A percentile compares a stretch with the other conserved stretches of the same genome.
phyloP scores from a whole-genome alignment of 345 rosid species.

The Citrus glauca region DNA sequence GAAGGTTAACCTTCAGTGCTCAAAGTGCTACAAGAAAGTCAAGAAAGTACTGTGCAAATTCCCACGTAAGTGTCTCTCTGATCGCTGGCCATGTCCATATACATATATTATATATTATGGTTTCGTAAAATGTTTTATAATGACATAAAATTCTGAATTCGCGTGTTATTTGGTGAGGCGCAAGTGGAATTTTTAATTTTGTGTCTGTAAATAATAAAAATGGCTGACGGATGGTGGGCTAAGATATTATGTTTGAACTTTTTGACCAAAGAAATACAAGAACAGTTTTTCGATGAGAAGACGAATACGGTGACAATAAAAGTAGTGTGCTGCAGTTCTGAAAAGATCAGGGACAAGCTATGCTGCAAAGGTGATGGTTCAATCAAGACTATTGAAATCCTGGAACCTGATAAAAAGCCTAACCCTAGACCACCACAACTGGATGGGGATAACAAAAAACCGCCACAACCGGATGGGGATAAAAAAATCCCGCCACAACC shows the following conservation, averaged over 20 bases:
- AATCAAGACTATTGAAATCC: conserved; percentile 49
- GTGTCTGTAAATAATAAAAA: too few relatives aligned
- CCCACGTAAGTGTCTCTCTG: conserved; percentile 56
- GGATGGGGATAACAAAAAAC: too few relatives aligned
- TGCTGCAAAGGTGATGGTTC: conserved; percentile 49
- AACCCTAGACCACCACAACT: too few relatives aligned
- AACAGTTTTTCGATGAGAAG: conserved; percentile 62
- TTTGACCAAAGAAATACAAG: conserved; percentile 57
- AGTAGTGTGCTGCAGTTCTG: conserved; percentile 71
- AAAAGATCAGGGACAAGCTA: conserved; percentile 49
- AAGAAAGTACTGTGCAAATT: conserved; percentile 60
- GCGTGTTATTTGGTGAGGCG: too few relatives aligned
- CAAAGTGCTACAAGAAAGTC: conserved; percentile 21
- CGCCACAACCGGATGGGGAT: too few relatives aligned
- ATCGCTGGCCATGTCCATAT: too few relatives aligned
- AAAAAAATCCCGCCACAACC: too few relatives aligned
- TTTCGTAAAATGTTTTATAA: too few relatives aligned
- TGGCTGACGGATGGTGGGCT: conserved; percentile 27
- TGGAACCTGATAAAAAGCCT: conserved; percentile 1
- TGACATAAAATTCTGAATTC: too few relatives aligned
- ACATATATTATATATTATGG: too few relatives aligned
- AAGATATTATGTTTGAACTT: conserved; percentile 12
- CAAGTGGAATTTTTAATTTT: too few relatives aligned
- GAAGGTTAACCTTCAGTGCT: too few relatives aligned
- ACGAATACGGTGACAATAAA: conserved; percentile 52